Evolutionary conservation across 108 stramenopile species (phyloP).

Genomic region (Cyclotella choctawhatcheeana): DNA sequence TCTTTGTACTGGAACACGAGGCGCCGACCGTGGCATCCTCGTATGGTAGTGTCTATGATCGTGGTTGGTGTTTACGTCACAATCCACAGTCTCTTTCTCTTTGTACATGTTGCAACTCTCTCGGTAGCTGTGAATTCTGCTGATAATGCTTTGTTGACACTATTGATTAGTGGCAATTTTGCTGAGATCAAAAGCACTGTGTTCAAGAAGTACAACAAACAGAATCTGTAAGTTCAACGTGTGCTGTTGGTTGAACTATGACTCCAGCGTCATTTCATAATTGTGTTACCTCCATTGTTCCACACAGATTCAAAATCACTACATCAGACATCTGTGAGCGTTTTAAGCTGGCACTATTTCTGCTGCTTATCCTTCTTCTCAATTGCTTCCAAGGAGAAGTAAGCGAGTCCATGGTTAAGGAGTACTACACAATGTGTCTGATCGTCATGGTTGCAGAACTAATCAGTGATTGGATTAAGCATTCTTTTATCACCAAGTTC

Average conservation of each 20-base stretch:
- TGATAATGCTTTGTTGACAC: slow-evolving; percentile 81
- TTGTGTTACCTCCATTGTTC: neutral
- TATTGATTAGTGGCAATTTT: slow-evolving; percentile 97
- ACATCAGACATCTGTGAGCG: slow-evolving; percentile 89
- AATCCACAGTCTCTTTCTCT: slow-evolving; percentile 76
- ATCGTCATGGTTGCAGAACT: slow-evolving; percentile 89
- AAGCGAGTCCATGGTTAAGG: slow-evolving; percentile 64
- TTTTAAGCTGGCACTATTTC: slow-evolving; percentile 86
- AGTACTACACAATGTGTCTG: slow-evolving; percentile 73
- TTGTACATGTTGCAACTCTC: slow-evolving; percentile 83
- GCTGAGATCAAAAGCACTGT: slow-evolving; percentile 96
- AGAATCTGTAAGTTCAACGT: slow-evolving; percentile 68
- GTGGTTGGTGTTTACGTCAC: slow-evolving; percentile 82
- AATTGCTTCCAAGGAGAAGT: slow-evolving; percentile 86
- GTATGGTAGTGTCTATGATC: slow-evolving; percentile 63
- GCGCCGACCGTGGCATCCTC: slow-evolving; percentile 73
- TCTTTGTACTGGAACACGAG: slow-evolving; percentile 91
- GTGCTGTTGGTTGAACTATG: neutral
- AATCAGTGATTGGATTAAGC: slow-evolving; percentile 96
- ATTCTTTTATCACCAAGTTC: slow-evolving; percentile 97
- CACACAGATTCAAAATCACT: slow-evolving; percentile 86
- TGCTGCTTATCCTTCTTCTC: slow-evolving; percentile 75
- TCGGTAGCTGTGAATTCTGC: slow-evolving; percentile 93
- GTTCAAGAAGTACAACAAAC: slow-evolving; percentile 98
- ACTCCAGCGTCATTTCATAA: neutral